Base-by-base conservation (phyloP, 352 stramenopile species). In the Globisporangium polare region DNA sequence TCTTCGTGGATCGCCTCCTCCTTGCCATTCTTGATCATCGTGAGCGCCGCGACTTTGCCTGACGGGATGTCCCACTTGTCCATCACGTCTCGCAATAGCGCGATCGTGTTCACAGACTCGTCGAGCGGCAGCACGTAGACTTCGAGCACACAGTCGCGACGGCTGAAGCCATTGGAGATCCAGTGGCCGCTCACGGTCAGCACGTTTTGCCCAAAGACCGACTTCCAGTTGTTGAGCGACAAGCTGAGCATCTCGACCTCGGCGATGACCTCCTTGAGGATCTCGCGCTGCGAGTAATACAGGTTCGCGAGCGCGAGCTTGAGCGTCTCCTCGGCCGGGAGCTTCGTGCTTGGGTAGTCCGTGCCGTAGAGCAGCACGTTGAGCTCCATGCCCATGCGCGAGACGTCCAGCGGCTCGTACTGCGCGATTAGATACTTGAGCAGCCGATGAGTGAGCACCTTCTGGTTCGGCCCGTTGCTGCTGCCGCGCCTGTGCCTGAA, bases 151-250 rank as follows among this genome's bases (percentile, higher is more conserved):
- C 83, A 92, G 46, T 92, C 80, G 13, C 83, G 81, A 12, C 79
- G 83, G 41, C 77, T 75, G 56, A 92, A 92, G 43, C 77, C 83
- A 18, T 77, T 73, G 2, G 83, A 89, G 61, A 92, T 88, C 83
- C 83, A 92, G 55, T 92, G 83, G 29, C 77, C 83, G 58, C 78
- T 89, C 29, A 90, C 83, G 0, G 78, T 89, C n/a, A 90, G 74
- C 56, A 90, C 81, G 52, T 89, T 89, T 52, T 92, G 83, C 0
- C 78, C 83, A 62, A 89, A 92, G 6, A 79, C 80, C 2, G 80
- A 90, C 26, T 83, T 92, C 83, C 83, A 92, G 58, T 90, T 92
- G 65, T 92, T 87, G 31, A 92, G 71, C 27, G 83, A 92, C 22
- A 92, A 65, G 53, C 78, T 89, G 9, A 92, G 61, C 45, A 90